These are phyloP conservation scores for Przewalskia tangutica DNA, from an alignment of 257 asterid species.

Conservation along the genomic window DNA sequence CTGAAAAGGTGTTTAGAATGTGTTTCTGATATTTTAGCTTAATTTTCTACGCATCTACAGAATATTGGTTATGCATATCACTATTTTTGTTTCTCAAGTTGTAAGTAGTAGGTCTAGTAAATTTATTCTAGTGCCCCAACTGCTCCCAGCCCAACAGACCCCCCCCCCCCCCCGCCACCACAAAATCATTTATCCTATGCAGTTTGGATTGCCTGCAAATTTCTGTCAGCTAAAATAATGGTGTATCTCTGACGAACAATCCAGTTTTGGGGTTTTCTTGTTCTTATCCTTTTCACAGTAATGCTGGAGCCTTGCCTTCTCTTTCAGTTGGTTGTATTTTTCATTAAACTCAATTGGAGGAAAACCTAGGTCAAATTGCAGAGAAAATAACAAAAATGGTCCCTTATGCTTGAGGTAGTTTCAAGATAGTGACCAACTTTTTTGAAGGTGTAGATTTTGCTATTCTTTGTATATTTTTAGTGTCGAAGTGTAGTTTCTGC, in stretches of 20 bases:
- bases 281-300: background rate
- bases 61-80: background rate
- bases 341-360: background rate
- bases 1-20: constrained; percentile 57
- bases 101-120: background rate
- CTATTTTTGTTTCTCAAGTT: background rate
- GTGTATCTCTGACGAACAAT: background rate
- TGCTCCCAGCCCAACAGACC: background rate
- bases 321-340: background rate
- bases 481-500: too few species aligned
- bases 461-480: too few species aligned
- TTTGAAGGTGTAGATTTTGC: too few species aligned
- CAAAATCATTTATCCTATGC: background rate
- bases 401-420: too few species aligned
- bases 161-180: background rate
- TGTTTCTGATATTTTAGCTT: background rate
- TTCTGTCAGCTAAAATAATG: background rate
- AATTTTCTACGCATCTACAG: background rate
- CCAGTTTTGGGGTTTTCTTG: background rate
- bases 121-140: background rate
- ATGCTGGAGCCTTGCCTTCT: background rate
- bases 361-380: background rate
- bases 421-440: too few species aligned
- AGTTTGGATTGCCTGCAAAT: background rate
- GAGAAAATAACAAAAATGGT: too few species aligned